Evolutionary conservation across 2,329 filamentous ascomycete species (phyloP), one percentile per base, ranked within the genome.

Genomic region (Colletotrichum tamarilloi): DNA sequence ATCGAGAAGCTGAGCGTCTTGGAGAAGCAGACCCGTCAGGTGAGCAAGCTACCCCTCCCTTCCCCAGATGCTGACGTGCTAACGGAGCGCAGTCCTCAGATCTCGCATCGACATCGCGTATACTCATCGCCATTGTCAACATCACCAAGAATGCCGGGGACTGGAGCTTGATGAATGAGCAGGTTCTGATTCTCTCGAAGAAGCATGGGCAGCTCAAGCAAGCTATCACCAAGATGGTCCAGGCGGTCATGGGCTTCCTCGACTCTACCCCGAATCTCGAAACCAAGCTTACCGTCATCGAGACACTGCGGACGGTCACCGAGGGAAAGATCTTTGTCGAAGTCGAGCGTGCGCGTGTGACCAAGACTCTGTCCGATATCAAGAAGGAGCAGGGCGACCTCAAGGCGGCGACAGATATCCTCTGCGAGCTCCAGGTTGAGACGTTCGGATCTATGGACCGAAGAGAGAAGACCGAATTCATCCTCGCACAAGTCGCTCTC

Each of bases 321-420:
- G 97, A 99, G 85, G 97, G 97, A 85, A 99, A 99, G 93, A 99
- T 99, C 82, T 99, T 99, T 80, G 96, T 99, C 79, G 97, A 99
- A 87, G 97, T 99, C 66, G 97, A 99, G 88, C 92, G 97, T 77
- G 97, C 97, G 76, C 94, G 97, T 77, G 93, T 99, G 73, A 99
- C 97, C 79, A 95, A 93, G 81, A 97, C 98, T 76, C 89, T 99
- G 14, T 98, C 97, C 64, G 92, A 98, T 84, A 98, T 99, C 88
- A 98, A 98, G 89, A 98, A 97, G 85, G 87, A 94, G 76, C 95
- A 98, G 85, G 96, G 95, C 76, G 96, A 99, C 80, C 87, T 98
- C 80, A 95, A 94, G 81, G 92, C 94, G 5, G 97, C 97, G 35
- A 93, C 94, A 67, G 96, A 98, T 78, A 97, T 97, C 75, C 90